Conservation (phyloP, 148 eudicot species). For the Drosera capensis region DNA sequence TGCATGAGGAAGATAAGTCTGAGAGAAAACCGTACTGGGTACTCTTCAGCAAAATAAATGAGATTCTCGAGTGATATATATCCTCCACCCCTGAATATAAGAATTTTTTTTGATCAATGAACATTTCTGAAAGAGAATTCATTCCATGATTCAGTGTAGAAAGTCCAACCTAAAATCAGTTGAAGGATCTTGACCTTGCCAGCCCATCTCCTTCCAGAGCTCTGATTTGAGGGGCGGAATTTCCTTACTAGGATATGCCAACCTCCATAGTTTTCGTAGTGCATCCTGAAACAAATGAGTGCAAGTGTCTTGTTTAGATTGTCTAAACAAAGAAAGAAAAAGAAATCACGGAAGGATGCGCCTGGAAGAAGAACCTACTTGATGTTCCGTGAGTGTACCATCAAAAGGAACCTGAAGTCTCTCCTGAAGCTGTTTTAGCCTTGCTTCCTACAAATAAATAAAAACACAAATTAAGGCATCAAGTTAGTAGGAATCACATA, state of each 20-base stretch:
- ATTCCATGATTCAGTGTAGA: background rate
- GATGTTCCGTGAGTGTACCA: conserved; percentile 70
- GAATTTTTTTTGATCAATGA: conserved; percentile 8
- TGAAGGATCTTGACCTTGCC: conserved; percentile 98
- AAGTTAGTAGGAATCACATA: background rate
- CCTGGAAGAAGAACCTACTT: conserved; percentile 22
- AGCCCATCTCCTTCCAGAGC: conserved; percentile 99
- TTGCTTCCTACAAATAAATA: conserved; percentile 59
- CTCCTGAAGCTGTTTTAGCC: conserved; percentile 55
- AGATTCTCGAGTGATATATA: conserved; percentile 90
- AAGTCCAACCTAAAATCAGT: conserved; percentile 79
- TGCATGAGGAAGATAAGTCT: background rate
- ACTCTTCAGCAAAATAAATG: conserved; percentile 67
- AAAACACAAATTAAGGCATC: conserved; percentile 4
- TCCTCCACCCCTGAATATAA: conserved; percentile 74
- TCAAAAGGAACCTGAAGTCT: conserved; percentile 84
- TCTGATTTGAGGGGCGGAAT: conserved; percentile 85
- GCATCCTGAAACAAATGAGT: conserved; percentile 44
- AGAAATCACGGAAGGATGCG: background rate
- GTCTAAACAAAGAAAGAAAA: background rate
- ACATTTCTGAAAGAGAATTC: background rate
- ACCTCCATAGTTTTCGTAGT: conserved; percentile 70
- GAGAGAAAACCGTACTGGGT: conserved; percentile 60
- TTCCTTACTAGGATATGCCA: conserved; percentile 71
- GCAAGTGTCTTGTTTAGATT: background rate